A percentile compares a stretch with the other conserved stretches of the same genome.
Evolutionary conservation across 352 stramenopile species (phyloP).

Genomic region (Phytophthora pisi): DNA sequence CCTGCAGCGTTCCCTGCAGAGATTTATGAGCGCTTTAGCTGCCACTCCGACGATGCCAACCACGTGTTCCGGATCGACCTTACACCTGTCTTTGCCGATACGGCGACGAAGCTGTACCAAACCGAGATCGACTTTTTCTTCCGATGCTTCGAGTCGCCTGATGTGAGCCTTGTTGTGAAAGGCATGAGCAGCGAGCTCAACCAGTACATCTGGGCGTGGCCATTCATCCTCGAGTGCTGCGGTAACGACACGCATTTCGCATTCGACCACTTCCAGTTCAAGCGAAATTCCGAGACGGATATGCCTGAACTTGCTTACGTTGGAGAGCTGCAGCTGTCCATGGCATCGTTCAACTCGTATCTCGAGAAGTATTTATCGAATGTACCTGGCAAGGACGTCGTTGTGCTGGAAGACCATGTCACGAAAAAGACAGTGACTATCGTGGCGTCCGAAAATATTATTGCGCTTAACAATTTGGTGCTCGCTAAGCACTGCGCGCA

Average conservation of each 20-base stretch:
- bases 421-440: slow-evolving; percentile 77
- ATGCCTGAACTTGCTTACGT: slow-evolving; percentile 72
- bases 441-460: slow-evolving; percentile 73
- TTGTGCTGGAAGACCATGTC: slow-evolving; percentile 69
- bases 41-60: slow-evolving; percentile 60
- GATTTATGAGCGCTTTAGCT: slow-evolving; percentile 63
- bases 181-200: slow-evolving; percentile 82
- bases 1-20: slow-evolving; percentile 50
- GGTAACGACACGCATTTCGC: slow-evolving; percentile 69
- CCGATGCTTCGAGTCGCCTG: slow-evolving; percentile 76
- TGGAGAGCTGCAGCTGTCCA: slow-evolving; percentile 68
- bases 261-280: slow-evolving; percentile 85
- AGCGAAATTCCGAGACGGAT: slow-evolving; percentile 46
- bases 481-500: slow-evolving; percentile 74
- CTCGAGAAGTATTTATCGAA: slow-evolving; percentile 76
- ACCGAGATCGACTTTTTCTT: slow-evolving; percentile 75
- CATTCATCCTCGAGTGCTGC: slow-evolving; percentile 82
- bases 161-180: slow-evolving; percentile 80
- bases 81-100: slow-evolving; percentile 57
- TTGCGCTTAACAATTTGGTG: slow-evolving; percentile 72
- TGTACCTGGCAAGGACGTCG: slow-evolving; percentile 55
- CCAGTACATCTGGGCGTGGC: slow-evolving; percentile 83
- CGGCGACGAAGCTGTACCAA: slow-evolving; percentile 54
- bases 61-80: slow-evolving; percentile 72
- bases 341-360: slow-evolving; percentile 79